A percentile compares a stretch with the other conserved stretches of the same genome.
Conservation (phyloP, 306 rosid species). For the Fragaria vesca region DNA sequence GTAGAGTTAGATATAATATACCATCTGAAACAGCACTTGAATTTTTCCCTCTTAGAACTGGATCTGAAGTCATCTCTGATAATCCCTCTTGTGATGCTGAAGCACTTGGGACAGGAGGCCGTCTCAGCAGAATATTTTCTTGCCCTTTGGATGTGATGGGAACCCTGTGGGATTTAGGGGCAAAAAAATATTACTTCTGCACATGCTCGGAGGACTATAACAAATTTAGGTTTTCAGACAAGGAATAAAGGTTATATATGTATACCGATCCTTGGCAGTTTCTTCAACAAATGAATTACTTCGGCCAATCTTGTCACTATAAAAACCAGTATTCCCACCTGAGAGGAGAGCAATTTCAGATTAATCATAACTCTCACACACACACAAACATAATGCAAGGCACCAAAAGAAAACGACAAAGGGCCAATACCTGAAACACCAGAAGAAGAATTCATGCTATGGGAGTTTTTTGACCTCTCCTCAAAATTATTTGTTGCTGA, state of each 20-base stretch:
- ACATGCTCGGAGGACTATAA: constrained; percentile 1
- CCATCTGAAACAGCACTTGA: constrained; percentile 34
- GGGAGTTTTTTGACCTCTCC: constrained; percentile 34
- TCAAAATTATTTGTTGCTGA: constrained; percentile 32
- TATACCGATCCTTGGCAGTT: constrained; percentile 40
- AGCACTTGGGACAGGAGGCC: constrained; percentile 45
- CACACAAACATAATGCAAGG: neutral
- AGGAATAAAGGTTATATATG: constrained; percentile 6
- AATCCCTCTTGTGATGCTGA: constrained; percentile 51
- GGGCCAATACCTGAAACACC: constrained; percentile 32
- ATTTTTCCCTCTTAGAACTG: constrained; percentile 35
- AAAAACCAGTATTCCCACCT: constrained; percentile 37
- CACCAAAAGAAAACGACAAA: neutral
- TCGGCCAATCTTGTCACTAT: constrained; percentile 31
- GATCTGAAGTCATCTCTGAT: constrained; percentile 38
- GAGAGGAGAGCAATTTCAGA: constrained; percentile 4
- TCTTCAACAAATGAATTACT: constrained; percentile 40
- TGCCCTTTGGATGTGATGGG: constrained; percentile 35
- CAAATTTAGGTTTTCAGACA: neutral
- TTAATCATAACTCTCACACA: neutral
- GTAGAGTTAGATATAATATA: neutral
- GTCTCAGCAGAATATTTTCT: constrained; percentile 46
- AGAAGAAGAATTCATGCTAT: constrained; percentile 39
- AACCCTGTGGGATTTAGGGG: constrained; percentile 27
- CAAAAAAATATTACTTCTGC: neutral